phyloP scores from a whole-genome alignment of 208 protist genomes.

The Wallacemonas collosoma region DNA sequence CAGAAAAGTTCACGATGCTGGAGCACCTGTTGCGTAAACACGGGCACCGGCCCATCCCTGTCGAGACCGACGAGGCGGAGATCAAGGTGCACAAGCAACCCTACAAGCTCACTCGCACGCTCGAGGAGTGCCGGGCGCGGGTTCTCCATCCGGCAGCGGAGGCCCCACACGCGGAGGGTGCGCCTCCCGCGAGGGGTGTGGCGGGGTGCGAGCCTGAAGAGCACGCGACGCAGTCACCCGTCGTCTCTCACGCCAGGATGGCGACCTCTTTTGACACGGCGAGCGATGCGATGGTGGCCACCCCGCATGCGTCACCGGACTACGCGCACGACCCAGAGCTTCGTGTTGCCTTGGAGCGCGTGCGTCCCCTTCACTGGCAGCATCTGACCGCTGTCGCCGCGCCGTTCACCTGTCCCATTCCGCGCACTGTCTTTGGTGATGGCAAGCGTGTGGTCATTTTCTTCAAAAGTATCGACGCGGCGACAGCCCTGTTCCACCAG shows the following conservation, averaged over 20 bases:
- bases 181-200: too few species aligned
- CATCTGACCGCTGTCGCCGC: slow-evolving; percentile 74
- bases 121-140: slow-evolving; percentile 39
- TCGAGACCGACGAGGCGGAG: slow-evolving; percentile 58
- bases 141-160: neutral
- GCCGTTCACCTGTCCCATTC: slow-evolving; percentile 68
- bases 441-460: slow-evolving; percentile 73
- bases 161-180: too few species aligned
- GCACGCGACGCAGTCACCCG: too few species aligned
- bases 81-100: slow-evolving; percentile 37
- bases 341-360: slow-evolving; percentile 50
- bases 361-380: slow-evolving; percentile 72
- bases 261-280: neutral
- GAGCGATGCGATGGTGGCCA: neutral
- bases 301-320: neutral
- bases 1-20: slow-evolving; percentile 73
- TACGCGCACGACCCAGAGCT: slow-evolving; percentile 42
- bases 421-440: slow-evolving; percentile 62
- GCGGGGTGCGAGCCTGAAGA: too few species aligned
- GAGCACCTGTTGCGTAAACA: slow-evolving; percentile 69
- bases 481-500: slow-evolving; percentile 78
- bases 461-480: slow-evolving; percentile 67
- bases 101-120: slow-evolving; percentile 46
- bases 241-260: too few species aligned
- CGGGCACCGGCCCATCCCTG: slow-evolving; percentile 41